Base-by-base conservation (phyloP, 352 stramenopile genomes). In the Pythium folliculosum region DNA sequence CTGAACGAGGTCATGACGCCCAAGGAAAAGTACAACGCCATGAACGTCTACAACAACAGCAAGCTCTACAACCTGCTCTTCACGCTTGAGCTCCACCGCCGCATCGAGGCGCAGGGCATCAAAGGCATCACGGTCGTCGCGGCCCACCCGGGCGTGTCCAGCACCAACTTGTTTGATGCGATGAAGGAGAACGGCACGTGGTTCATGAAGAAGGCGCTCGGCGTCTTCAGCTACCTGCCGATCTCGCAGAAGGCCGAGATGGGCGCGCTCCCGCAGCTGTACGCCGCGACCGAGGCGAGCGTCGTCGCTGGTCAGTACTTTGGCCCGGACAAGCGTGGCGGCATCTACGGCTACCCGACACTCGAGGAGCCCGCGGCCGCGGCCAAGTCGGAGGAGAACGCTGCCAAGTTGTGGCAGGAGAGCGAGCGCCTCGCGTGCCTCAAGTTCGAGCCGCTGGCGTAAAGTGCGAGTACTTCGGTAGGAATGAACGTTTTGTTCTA, bases 1-100 rank as follows among this genome's bases (percentile, higher is more conserved):
- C 35, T 49, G 10, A 60, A 60, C 17, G 54, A 27, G 12, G 23
- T 70, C 47, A 52, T 70, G 45, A 55, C 63, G 45, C 7, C 54
- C 48, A 53, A 70, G 55, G 54, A 50, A 30, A 63, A 63, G 32
- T 70, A 70, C 63, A 32, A 47, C 30, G 19, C 63, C 22, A 58
- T 77, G 51, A 54, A 61, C 21, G 78, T 71, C 35, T 69, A 69
- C 63, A 38, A 27, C 30, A 58, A 59, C 54, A 69, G 5, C 30
- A 89, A 89, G 60, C 50, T 89, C 8, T 78, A 52, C 59, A 88
- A 86, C 66, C 43, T 85, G 27, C 60, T 88, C 3, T 88, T 86
- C 63, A 82, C 76, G 17, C 17, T 67, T 0, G 79, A 88, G 55
- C 72, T 89, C 7, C 47, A 82, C 12, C 65, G 76, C 25, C 75